phyloP scores from a whole-genome alignment of 2,329 filamentous ascomycete species.

The Colletotrichum endophyticum region DNA sequence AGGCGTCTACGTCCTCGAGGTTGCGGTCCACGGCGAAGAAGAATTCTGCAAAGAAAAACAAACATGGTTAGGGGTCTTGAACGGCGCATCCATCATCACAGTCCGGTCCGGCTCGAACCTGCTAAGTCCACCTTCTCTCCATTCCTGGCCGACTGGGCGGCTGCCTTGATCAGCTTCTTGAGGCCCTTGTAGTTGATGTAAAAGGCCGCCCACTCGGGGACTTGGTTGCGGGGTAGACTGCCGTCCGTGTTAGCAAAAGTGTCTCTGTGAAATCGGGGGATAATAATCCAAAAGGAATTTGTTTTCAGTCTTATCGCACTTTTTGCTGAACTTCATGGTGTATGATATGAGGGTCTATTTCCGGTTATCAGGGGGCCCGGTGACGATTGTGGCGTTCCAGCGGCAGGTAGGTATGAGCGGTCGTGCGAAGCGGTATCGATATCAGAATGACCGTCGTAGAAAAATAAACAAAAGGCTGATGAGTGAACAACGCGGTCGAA shows the following conservation, averaged over 20 bases:
- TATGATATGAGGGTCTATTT: conserved; percentile 38
- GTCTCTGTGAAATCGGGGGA: not conserved
- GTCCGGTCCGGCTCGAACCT: conserved; percentile 61
- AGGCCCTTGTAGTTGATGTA: conserved; percentile 92
- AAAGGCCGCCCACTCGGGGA: conserved; percentile 82
- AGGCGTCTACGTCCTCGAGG: conserved; percentile 93
- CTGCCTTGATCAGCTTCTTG: conserved; percentile 93
- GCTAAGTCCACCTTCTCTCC: conserved; percentile 85
- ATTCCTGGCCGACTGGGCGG: conserved; percentile 67
- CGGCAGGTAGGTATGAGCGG: not conserved
- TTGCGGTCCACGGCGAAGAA: conserved; percentile 97
- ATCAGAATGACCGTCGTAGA: not conserved
- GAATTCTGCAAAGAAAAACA: conserved; percentile 70
- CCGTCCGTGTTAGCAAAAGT: conserved; percentile 24
- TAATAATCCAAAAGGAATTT: not conserved
- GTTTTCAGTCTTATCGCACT: conserved; percentile 40
- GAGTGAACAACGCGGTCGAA: not conserved
- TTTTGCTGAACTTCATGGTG: conserved; percentile 68
- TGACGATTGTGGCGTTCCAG: conserved; percentile 5
- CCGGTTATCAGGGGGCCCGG: not conserved
- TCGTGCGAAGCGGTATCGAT: not conserved
- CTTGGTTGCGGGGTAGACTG: conserved; percentile 79
- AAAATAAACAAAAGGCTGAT: conserved; percentile 4
- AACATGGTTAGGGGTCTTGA: conserved; percentile 40
- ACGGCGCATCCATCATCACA: conserved; percentile 25